Evolutionary conservation across 2,329 filamentous ascomycete genomes (phyloP).

Genomic region (Diplocarpon rosae): DNA sequence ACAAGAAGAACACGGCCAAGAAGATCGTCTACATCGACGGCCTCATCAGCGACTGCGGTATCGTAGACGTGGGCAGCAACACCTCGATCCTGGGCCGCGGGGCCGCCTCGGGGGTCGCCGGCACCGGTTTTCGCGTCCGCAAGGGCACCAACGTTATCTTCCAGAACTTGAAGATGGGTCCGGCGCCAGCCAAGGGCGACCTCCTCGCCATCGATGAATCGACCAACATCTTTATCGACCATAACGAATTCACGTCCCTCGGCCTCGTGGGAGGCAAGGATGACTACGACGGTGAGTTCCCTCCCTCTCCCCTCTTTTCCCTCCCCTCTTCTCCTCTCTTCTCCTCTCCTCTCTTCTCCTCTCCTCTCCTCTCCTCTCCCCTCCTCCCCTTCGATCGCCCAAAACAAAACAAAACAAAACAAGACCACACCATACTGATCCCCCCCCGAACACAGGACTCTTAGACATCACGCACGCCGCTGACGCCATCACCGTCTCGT

Average conservation of each 20-base stretch:
- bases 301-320: too few species aligned
- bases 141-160: slow-evolving; percentile 39
- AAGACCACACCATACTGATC: too few species aligned
- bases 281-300: slow-evolving; percentile 2
- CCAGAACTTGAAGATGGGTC: slow-evolving; percentile 38
- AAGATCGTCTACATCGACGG: slow-evolving; percentile 33
- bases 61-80: slow-evolving; percentile 31
- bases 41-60: slow-evolving; percentile 28
- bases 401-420: too few species aligned
- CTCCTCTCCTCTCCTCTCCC: too few species aligned
- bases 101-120: slow-evolving; percentile 29
- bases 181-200: slow-evolving; percentile 35
- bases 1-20: slow-evolving; percentile 1
- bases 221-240: slow-evolving; percentile 14
- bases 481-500: slow-evolving; percentile 3
- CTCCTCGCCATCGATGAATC: slow-evolving; percentile 33
- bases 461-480: slow-evolving; percentile 5
- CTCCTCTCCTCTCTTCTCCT: too few species aligned
- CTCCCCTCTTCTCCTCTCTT: too few species aligned
- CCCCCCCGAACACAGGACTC: not conserved
- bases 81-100: slow-evolving; percentile 35
- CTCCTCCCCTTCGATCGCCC: too few species aligned
- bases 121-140: slow-evolving; percentile 36
- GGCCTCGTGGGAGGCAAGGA: slow-evolving; percentile 10
- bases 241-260: slow-evolving; percentile 19